These are phyloP conservation scores for Lyophyllum atratum DNA, from an alignment of 768 basidiomycete species.

Conservation along the genomic window DNA sequence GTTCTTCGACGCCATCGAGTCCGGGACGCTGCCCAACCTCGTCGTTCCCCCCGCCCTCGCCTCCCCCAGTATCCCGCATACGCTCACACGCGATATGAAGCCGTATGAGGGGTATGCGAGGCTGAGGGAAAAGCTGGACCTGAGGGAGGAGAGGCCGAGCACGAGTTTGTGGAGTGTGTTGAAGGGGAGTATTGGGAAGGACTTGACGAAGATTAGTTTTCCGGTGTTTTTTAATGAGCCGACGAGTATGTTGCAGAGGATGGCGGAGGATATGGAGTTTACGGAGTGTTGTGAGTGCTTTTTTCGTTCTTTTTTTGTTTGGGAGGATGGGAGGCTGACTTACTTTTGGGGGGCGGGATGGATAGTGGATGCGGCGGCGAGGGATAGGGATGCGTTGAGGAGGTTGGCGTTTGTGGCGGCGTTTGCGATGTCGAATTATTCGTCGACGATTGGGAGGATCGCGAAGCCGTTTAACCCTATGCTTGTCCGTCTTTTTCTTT, in stretches of 20 bases:
- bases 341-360: background rate
- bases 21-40: slow-evolving; percentile 75
- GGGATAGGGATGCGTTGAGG: slow-evolving; percentile 73
- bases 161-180: slow-evolving; percentile 94
- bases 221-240: slow-evolving; percentile 94
- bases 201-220: slow-evolving; percentile 93
- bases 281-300: slow-evolving; percentile 77
- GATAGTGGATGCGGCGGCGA: slow-evolving; percentile 86
- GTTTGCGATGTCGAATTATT: slow-evolving; percentile 98
- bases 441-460: slow-evolving; percentile 92
- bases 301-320: slow-evolving; percentile 1
- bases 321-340: slow-evolving; percentile 4
- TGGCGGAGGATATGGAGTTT: slow-evolving; percentile 99
- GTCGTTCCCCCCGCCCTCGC: slow-evolving; percentile 63
- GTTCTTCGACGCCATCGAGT: slow-evolving; percentile 96
- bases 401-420: slow-evolving; percentile 93
- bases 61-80: slow-evolving; percentile 5
- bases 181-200: slow-evolving; percentile 95
- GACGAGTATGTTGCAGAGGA: slow-evolving; percentile 95
- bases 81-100: slow-evolving; percentile 22
- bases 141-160: slow-evolving; percentile 81
- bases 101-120: slow-evolving; percentile 70
- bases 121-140: slow-evolving; percentile 60
- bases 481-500: slow-evolving; percentile 55
- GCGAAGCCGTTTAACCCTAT: slow-evolving; percentile 98